phyloP scores from a whole-genome alignment of 768 basidiomycete genomes.

The Lactifluus hygrophoroides region DNA sequence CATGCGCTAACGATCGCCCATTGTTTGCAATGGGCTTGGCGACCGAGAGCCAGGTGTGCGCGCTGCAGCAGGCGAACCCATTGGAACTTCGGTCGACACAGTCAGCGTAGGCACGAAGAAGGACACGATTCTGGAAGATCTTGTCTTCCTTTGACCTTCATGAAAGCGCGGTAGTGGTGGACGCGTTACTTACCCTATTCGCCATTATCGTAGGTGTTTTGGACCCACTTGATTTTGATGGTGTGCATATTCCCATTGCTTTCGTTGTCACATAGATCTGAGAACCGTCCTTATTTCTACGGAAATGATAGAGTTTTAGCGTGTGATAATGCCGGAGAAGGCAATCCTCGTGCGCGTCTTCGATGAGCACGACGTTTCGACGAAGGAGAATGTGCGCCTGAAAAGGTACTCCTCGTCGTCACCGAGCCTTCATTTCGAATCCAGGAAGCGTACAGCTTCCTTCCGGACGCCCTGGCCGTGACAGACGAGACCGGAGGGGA shows the following conservation, averaged over 20 bases:
- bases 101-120: slow-evolving; percentile 34
- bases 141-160: slow-evolving; percentile 52
- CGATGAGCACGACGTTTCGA: slow-evolving; percentile 63
- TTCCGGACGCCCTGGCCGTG: slow-evolving; percentile 36
- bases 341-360: slow-evolving; percentile 80
- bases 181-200: slow-evolving; percentile 69
- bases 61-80: slow-evolving; percentile 59
- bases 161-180: slow-evolving; percentile 55
- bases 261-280: not conserved
- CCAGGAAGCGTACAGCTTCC: slow-evolving; percentile 58
- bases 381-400: slow-evolving; percentile 51
- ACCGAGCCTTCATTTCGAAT: slow-evolving; percentile 71
- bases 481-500: slow-evolving; percentile 33
- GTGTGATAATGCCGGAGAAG: slow-evolving; percentile 56
- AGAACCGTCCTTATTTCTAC: not conserved
- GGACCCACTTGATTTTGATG: slow-evolving; percentile 58
- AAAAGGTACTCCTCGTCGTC: slow-evolving; percentile 76
- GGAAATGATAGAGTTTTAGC: slow-evolving; percentile 63
- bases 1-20: slow-evolving; percentile 58
- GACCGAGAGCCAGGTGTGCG: slow-evolving; percentile 75
- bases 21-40: slow-evolving; percentile 75
- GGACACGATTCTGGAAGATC: slow-evolving; percentile 30
- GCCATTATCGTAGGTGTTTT: slow-evolving; percentile 54
- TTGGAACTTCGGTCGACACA: slow-evolving; percentile 69
- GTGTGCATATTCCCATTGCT: slow-evolving; percentile 32